These are phyloP conservation scores for Artemisia argyi DNA, from an alignment of 129 eudicot genomes.

Conservation along the genomic window DNA sequence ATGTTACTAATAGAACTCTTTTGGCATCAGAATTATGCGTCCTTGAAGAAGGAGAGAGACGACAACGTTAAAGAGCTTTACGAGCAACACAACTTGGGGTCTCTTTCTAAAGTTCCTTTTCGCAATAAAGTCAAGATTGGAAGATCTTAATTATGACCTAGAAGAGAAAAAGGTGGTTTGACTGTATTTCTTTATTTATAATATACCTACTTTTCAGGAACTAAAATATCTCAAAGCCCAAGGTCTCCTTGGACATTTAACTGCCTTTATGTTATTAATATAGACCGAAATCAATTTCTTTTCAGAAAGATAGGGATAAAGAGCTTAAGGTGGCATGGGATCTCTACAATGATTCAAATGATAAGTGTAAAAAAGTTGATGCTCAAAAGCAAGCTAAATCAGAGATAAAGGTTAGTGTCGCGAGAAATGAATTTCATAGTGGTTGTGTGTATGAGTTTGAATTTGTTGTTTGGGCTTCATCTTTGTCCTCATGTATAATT, in stretches of 20 bases:
- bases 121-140: slow-evolving; percentile 55
- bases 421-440: slow-evolving; percentile 5
- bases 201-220: not conserved
- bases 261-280: not conserved
- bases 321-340: slow-evolving; percentile 56
- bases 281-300: slow-evolving; percentile 13
- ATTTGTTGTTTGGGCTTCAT: too few species aligned
- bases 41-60: slow-evolving; percentile 73
- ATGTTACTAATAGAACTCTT: slow-evolving; percentile 15
- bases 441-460: too few species aligned
- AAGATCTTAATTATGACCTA: slow-evolving; percentile 55
- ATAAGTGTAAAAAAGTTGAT: slow-evolving; percentile 49
- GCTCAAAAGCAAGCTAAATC: slow-evolving; percentile 52
- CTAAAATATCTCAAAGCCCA: slow-evolving; percentile 2
- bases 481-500: too few species aligned
- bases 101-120: slow-evolving; percentile 53
- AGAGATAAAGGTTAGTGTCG: slow-evolving; percentile 51
- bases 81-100: slow-evolving; percentile 62
- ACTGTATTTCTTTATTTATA: slow-evolving; percentile 6
- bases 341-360: slow-evolving; percentile 44
- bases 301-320: slow-evolving; percentile 46
- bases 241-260: not conserved
- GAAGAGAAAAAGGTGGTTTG: slow-evolving; percentile 61
- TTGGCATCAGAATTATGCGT: slow-evolving; percentile 46
- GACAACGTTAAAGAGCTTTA: slow-evolving; percentile 46